These are phyloP conservation scores for Cercospora beticola DNA, from an alignment of 2,329 filamentous ascomycete species.

Conservation along the genomic window DNA sequence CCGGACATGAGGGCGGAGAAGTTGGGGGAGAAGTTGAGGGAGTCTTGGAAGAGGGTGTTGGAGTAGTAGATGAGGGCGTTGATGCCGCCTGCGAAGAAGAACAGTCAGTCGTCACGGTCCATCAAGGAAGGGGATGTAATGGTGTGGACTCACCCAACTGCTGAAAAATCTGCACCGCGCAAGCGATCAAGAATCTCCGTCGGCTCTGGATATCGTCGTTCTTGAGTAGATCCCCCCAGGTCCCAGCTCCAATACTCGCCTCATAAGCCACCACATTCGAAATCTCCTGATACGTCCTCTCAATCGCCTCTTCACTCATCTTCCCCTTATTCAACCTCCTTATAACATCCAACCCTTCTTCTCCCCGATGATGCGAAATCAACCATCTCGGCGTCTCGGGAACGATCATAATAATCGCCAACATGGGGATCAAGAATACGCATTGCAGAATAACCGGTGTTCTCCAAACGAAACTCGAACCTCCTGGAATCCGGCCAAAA, in stretches of 20 bases:
- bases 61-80: constrained; percentile 36
- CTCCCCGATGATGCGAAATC: constrained; percentile 41
- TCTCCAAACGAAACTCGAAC: constrained; percentile 42
- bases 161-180: constrained; percentile 31
- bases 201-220: constrained; percentile 31
- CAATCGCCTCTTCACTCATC: constrained; percentile 30
- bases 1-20: constrained; percentile 36
- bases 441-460: constrained; percentile 47
- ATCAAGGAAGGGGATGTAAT: background rate
- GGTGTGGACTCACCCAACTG: constrained; percentile 27
- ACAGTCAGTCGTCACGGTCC: background rate
- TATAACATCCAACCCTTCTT: constrained; percentile 42
- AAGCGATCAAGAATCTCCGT: constrained; percentile 31
- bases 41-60: constrained; percentile 33
- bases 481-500: constrained; percentile 35
- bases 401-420: constrained; percentile 42
- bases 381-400: constrained; percentile 50
- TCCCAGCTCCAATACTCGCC: constrained; percentile 41
- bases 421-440: constrained; percentile 44
- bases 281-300: constrained; percentile 31
- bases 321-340: constrained; percentile 31
- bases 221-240: constrained; percentile 34
- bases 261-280: constrained; percentile 33
- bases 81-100: constrained; percentile 31
- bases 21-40: constrained; percentile 29